These are phyloP conservation scores for Blastocladiella britannica DNA, from an alignment of 192 early-diverging fungal genomes.

Conservation along the genomic window DNA sequence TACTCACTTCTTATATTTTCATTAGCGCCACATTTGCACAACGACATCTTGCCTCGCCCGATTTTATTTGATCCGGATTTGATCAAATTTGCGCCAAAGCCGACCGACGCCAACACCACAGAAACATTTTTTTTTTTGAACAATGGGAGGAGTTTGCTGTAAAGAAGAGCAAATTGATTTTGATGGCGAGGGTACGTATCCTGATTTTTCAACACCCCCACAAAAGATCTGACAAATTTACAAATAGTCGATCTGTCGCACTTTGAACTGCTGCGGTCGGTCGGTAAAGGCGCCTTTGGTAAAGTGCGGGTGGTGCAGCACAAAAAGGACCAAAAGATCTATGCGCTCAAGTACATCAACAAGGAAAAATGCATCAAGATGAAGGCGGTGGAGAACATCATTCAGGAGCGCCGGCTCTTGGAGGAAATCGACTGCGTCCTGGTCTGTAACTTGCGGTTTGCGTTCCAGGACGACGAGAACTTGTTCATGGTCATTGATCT, in stretches of 20 bases:
- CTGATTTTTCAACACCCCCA: background rate
- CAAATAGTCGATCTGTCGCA: conserved; percentile 49
- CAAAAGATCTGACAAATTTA: background rate
- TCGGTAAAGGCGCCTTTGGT: conserved; percentile 73
- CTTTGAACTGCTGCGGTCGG: conserved; percentile 54
- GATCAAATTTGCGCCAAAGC: too few relatives aligned
- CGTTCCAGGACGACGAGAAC: conserved; percentile 73
- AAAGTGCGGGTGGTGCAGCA: conserved; percentile 74
- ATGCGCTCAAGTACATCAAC: conserved; percentile 73
- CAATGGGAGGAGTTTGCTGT: conserved; percentile 5
- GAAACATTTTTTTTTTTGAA: too few relatives aligned
- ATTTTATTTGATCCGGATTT: too few relatives aligned
- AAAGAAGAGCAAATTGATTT: conserved; percentile 27
- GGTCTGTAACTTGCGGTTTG: conserved; percentile 57
- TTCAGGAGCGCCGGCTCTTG: conserved; percentile 52
- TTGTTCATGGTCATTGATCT: conserved; percentile 78
- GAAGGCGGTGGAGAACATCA: conserved; percentile 63
- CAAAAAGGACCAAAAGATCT: conserved; percentile 39
- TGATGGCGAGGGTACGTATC: conserved; percentile 26
- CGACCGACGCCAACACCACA: too few relatives aligned
- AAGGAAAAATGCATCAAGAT: conserved; percentile 66
- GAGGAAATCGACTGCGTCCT: conserved; percentile 47
- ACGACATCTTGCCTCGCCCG: too few relatives aligned
- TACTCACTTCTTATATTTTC: too few relatives aligned
- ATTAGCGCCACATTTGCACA: too few relatives aligned